phyloP scores from a whole-genome alignment of 2,329 filamentous ascomycete genomes.

The Fusarium coffeatum region DNA sequence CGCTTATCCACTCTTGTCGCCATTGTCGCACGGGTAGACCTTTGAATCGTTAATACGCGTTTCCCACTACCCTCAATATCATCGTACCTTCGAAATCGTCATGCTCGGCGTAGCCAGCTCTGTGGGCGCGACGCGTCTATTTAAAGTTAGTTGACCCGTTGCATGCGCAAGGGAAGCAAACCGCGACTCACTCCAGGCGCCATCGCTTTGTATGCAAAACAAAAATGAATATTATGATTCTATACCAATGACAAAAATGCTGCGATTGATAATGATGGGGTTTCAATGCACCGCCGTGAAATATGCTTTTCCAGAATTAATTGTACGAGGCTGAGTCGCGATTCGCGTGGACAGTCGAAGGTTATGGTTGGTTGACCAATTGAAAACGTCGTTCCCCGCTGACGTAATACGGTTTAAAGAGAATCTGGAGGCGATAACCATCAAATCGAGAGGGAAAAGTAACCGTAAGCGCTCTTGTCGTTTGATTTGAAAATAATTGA shows the following conservation, averaged over 20 bases:
- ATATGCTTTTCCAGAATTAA: constrained; percentile 13
- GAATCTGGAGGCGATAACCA: not conserved
- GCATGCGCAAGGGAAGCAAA: constrained; percentile 10
- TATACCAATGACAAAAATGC: constrained; percentile 4
- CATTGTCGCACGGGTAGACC: constrained; percentile 92
- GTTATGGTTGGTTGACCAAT: constrained; percentile 39
- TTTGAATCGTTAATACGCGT: constrained; percentile 52
- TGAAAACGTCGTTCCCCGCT: constrained; percentile 22
- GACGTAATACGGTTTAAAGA: constrained; percentile 38
- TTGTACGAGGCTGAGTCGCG: constrained; percentile 45
- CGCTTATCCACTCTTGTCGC: constrained; percentile 76
- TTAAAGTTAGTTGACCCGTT: constrained; percentile 28
- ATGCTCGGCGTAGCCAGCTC: constrained; percentile 67
- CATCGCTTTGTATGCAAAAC: constrained; percentile 47
- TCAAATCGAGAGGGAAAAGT: not conserved
- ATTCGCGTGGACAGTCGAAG: constrained; percentile 27
- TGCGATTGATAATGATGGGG: constrained; percentile 7
- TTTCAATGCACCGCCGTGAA: constrained; percentile 11
- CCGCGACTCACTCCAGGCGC: constrained; percentile 54
- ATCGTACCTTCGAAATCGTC: constrained; percentile 69
- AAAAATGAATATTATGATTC: not conserved
- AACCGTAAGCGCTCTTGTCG: not conserved
- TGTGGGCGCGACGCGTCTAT: constrained; percentile 68
- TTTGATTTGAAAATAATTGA: not conserved
- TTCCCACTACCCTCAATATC: not conserved